Conservation (phyloP, 176 grass and related monocot species). For the Triticum urartu region DNA sequence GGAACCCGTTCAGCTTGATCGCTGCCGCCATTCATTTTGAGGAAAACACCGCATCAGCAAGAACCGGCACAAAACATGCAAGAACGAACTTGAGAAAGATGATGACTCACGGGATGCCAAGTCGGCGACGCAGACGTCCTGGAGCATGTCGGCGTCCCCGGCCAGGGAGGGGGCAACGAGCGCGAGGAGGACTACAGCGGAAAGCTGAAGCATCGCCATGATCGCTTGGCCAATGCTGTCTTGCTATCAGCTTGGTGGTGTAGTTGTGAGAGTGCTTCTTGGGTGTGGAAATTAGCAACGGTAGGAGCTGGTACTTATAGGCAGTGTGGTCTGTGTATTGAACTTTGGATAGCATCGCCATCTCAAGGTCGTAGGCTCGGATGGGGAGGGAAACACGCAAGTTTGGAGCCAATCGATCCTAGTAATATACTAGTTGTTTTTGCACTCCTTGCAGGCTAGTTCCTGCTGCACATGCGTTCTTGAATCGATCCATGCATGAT, state of each 20-base stretch:
- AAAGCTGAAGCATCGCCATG: conserved; percentile 26
- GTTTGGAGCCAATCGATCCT: not conserved
- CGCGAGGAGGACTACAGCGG: not conserved
- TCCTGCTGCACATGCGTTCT: not conserved
- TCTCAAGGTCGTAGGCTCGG: not conserved
- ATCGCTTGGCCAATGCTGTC: not conserved
- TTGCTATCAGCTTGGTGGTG: not conserved
- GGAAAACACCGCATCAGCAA: no score
- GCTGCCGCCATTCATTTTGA: conserved; percentile 31
- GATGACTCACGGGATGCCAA: conserved; percentile 31
- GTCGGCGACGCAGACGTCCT: conserved; percentile 78
- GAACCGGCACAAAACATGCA: no score
- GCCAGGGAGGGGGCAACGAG: conserved; percentile 16
- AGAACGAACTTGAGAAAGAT: not conserved
- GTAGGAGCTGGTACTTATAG: conserved; percentile 8
- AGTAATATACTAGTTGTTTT: conserved; percentile 27
- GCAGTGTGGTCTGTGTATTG: not conserved
- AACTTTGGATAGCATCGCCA: not conserved
- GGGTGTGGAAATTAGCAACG: not conserved
- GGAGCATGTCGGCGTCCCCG: conserved; percentile 71
- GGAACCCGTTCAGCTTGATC: conserved; percentile 65
- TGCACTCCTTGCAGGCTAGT: not conserved
- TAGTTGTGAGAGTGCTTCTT: not conserved
- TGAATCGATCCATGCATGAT: not conserved
- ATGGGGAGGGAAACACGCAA: not conserved